Base-by-base conservation (phyloP, 306 rosid genomes). In the Notholithocarpus densiflorus region DNA sequence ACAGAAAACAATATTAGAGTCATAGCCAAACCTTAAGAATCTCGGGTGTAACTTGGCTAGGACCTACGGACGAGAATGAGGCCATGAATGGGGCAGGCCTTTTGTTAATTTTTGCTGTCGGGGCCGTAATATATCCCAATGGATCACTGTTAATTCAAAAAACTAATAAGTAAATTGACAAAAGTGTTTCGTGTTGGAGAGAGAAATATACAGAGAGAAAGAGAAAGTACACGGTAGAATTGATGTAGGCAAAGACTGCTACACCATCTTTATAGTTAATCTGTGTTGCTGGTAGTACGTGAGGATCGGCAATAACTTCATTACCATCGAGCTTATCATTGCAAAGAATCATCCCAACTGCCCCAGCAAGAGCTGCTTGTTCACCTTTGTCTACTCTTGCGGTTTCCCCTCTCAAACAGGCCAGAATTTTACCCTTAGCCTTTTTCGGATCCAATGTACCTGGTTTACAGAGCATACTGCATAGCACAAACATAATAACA, bases 341-440 rank as follows among this genome's bases (percentile, higher is more conserved):
- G 66, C 90, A 91, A 54, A 93, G 93, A 81, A 93, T 87, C 94
- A 91, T 88, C 57, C 98, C 98, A 17, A 31, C 93, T 45, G 94
- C 94, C 15, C 94, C 97, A 10, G 89, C 94, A 21, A 81, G 71
- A 48, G 81, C 73, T 4, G 92, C 92, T 68, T 78, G 82, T 60
- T 59, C 37, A 15, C 98, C 84, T 82, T 89, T 88, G 19, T 83
- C 91, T 10, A 89, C 71, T 86, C 91, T 86, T 20, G 76, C 75
- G 27, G 0, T 81, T 0, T 4, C 24, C 5, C 93, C 98, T 68
- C 92, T 86, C 20, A 81, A 75, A 59, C 98, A 93, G 26, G 72
- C 94, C 88, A 93, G 27, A 68, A 91, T 91, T 40, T 84, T 80
- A 1, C 98, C 97, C 60, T 48, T 82, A 43, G 21, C 91, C 85